Percentiles rank a stretch among this genome's conserved stretches.
Evolutionary conservation across 345 rosid species (phyloP).

Genomic region (Euclidium syriacum): DNA sequence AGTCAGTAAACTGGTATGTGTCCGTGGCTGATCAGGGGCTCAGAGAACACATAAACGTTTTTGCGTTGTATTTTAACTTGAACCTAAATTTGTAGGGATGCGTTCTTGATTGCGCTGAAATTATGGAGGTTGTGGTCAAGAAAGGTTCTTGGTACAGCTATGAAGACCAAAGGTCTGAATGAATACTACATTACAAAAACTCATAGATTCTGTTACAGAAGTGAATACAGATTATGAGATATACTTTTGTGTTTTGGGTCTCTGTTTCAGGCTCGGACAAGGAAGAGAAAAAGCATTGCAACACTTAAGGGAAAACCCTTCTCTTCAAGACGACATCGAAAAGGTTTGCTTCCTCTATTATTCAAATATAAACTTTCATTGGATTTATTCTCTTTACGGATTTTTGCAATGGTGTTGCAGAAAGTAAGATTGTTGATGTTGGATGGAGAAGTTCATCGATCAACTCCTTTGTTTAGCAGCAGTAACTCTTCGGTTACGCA

Average conservation of each 20-base stretch:
- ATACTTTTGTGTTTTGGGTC: background rate
- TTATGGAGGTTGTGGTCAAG: slow-evolving; percentile 72
- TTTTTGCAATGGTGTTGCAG: slow-evolving; percentile 33
- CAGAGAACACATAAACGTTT: background rate
- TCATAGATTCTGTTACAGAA: background rate
- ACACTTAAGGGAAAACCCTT: slow-evolving; percentile 65
- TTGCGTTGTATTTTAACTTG: slow-evolving; percentile 7
- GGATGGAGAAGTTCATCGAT: slow-evolving; percentile 46
- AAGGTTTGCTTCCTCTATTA: slow-evolving; percentile 44
- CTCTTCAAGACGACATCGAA: slow-evolving; percentile 62
- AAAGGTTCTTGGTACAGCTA: slow-evolving; percentile 98
- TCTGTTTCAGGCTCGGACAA: slow-evolving; percentile 69
- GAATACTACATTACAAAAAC: background rate
- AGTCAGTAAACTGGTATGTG: slow-evolving; percentile 81
- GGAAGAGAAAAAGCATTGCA: slow-evolving; percentile 92
- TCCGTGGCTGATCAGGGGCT: background rate
- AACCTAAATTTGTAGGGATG: slow-evolving; percentile 59
- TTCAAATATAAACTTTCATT: background rate
- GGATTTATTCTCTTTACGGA: background rate
- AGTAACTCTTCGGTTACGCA: slow-evolving; percentile 24
- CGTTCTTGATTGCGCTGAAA: slow-evolving; percentile 82
- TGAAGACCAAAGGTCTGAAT: slow-evolving; percentile 71
- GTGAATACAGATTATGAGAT: background rate
- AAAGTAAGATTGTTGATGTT: slow-evolving; percentile 50
- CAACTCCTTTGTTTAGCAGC: slow-evolving; percentile 32